phyloP scores from a whole-genome alignment of 306 rosid species.

The Vicia villosa region DNA sequence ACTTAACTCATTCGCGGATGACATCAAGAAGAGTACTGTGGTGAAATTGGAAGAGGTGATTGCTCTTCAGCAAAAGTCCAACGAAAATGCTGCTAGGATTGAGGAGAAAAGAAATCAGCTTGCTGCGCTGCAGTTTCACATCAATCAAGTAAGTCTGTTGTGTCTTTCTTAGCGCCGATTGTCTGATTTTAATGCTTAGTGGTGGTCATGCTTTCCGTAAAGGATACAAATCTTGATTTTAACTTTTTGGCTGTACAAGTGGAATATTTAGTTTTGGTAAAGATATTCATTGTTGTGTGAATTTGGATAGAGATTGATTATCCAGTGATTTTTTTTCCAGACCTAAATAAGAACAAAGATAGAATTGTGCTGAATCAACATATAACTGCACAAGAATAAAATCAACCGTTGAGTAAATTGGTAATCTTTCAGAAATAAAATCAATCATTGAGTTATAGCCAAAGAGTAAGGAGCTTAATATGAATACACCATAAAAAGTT shows the following conservation, averaged over 20 bases:
- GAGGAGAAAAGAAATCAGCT: slow-evolving; percentile 65
- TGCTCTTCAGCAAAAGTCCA: slow-evolving; percentile 61
- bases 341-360: too few relatives aligned
- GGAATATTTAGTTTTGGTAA: not conserved
- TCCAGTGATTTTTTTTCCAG: too few relatives aligned
- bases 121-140: slow-evolving; percentile 47
- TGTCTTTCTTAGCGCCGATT: not conserved
- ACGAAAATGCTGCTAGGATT: slow-evolving; percentile 55
- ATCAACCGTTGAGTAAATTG: too few relatives aligned
- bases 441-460: too few relatives aligned
- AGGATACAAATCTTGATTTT: not conserved
- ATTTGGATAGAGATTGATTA: not conserved
- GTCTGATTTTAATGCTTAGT: slow-evolving; percentile 1
- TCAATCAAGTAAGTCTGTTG: slow-evolving; percentile 64
- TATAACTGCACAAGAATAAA: too few relatives aligned
- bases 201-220: not conserved
- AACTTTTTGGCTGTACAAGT: slow-evolving; percentile 10
- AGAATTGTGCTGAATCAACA: too few relatives aligned
- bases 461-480: too few relatives aligned
- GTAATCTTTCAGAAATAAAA: too few relatives aligned
- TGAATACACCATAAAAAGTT: too few relatives aligned
- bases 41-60: slow-evolving; percentile 63
- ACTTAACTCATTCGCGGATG: slow-evolving; percentile 55
- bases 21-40: slow-evolving; percentile 67
- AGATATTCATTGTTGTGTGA: not conserved